Percentiles rank a stretch among this genome's conserved stretches.
phyloP scores from a whole-genome alignment of 495 filamentous ascomycete species.

The Immersiella caudata region DNA sequence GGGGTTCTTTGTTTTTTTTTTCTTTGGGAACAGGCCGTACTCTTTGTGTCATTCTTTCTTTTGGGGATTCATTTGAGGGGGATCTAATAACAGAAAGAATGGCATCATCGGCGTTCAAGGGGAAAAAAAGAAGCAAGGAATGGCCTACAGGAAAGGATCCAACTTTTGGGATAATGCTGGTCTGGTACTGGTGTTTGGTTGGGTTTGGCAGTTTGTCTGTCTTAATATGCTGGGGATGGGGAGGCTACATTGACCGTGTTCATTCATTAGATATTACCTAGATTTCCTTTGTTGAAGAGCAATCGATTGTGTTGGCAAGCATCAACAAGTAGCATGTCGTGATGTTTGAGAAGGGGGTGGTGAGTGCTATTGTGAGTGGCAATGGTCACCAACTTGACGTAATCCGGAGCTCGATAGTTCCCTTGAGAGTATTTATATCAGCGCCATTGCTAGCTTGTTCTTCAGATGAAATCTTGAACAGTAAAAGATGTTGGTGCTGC shows the following conservation, averaged over 20 bases:
- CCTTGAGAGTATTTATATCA: too few species aligned
- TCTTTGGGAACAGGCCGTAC: neutral
- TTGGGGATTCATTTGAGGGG: neutral
- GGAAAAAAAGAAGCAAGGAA: neutral
- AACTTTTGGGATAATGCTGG: neutral
- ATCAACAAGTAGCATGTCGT: neutral
- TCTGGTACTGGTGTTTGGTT: conserved; percentile 15
- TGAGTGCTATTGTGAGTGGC: too few species aligned
- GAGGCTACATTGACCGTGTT: conserved; percentile 6
- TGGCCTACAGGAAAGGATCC: neutral
- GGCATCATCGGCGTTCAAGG: conserved; percentile 1
- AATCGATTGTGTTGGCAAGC: neutral
- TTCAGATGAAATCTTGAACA: too few species aligned
- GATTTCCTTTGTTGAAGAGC: conserved; percentile 6
- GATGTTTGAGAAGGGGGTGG: neutral
- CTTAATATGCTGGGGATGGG: neutral
- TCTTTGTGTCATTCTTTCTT: neutral
- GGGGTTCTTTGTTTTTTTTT: neutral
- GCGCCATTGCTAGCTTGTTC: too few species aligned
- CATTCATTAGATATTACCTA: conserved; percentile 6
- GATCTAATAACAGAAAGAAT: conserved; percentile 2
- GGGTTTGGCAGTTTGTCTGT: neutral
- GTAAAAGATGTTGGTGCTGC: too few species aligned
- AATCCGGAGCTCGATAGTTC: too few species aligned
- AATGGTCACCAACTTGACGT: too few species aligned